phyloP scores from a whole-genome alignment of 306 rosid species.

The Dalbergia cultrata region DNA sequence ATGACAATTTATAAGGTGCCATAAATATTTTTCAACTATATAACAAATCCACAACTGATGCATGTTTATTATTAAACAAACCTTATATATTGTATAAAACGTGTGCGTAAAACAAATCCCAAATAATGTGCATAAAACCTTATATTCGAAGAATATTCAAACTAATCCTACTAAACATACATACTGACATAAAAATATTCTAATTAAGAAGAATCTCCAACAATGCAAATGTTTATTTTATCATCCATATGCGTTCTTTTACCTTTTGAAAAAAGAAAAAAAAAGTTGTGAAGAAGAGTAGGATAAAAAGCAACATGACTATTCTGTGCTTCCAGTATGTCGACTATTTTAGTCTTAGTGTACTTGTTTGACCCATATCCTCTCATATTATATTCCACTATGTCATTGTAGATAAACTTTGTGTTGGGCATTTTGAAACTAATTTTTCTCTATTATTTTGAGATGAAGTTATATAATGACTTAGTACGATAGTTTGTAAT shows the following conservation, averaged over 20 bases:
- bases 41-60: too few relatives aligned
- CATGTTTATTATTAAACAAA: too few relatives aligned
- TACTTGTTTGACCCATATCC: constrained; percentile 14
- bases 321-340: neutral
- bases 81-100: too few relatives aligned
- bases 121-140: neutral
- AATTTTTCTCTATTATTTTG: neutral
- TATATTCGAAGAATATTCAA: constrained; percentile 30
- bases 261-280: neutral
- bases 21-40: neutral
- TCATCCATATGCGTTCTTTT: neutral
- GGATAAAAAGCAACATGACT: neutral
- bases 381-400: constrained; percentile 4
- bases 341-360: neutral
- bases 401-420: constrained; percentile 15
- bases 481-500: neutral
- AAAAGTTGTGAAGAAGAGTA: neutral
- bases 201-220: neutral
- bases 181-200: neutral
- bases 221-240: neutral
- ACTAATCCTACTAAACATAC: neutral
- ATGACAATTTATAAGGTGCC: constrained; percentile 26
- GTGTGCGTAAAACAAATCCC: constrained; percentile 7
- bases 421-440: neutral
- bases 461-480: neutral